phyloP scores from a whole-genome alignment of 169 alveolate species.

The Plasmodium yoelii region DNA sequence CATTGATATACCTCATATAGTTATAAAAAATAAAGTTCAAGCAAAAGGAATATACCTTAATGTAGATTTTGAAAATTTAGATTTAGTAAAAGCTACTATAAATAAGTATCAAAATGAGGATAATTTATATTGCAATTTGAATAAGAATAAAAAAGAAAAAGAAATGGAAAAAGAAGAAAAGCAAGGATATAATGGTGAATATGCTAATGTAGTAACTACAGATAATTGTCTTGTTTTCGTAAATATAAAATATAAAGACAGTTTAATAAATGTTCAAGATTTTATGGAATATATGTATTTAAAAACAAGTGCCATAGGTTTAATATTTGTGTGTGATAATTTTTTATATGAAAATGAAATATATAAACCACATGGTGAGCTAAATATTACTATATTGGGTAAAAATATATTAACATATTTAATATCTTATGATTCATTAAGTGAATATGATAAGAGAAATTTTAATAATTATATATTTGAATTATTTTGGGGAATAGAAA shows the following conservation, averaged over 20 bases:
- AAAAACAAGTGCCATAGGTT: conserved; percentile 55
- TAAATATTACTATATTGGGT: conserved; percentile 28
- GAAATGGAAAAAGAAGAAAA: not conserved
- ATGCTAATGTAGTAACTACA: conserved; percentile 16
- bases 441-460: conserved; percentile 12
- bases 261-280: conserved; percentile 28
- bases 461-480: conserved; percentile 37
- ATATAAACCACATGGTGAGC: conserved; percentile 65
- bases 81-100: conserved; percentile 7
- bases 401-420: conserved; percentile 47
- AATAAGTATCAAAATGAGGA: conserved; percentile 15
- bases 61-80: conserved; percentile 28
- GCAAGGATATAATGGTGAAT: not conserved
- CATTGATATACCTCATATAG: conserved; percentile 16
- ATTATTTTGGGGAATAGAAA: conserved; percentile 49
- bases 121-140: conserved; percentile 43
- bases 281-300: conserved; percentile 52
- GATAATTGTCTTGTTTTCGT: conserved; percentile 50
- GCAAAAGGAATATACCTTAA: conserved; percentile 44
- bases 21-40: conserved; percentile 55
- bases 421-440: conserved; percentile 32
- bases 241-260: conserved; percentile 45
- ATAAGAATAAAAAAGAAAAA: conserved; percentile 23
- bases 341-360: conserved; percentile 68
- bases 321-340: conserved; percentile 55